Evolutionary conservation across 2,329 filamentous ascomycete species (phyloP), one percentile per base, ranked within the genome.

Genomic region (Tolypocladium amazonense): DNA sequence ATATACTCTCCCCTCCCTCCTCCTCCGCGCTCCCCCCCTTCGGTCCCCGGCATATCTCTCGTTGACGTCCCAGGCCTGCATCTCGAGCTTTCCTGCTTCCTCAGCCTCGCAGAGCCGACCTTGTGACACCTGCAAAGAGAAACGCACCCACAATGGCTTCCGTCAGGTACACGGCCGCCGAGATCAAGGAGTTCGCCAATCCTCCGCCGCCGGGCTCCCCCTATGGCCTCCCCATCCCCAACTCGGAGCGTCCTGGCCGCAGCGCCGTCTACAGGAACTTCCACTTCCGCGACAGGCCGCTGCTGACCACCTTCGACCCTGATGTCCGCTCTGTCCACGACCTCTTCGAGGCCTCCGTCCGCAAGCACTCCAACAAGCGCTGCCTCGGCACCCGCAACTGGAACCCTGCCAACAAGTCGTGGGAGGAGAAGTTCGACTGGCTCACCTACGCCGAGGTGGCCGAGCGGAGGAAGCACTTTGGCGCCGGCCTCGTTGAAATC

Each of bases 361-460:
- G 81, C 65, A 81, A 80, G 68, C 78, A 79, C 59, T 84, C 89
- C 55, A 88, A 85, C 68, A 83, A 82, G 67, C 86, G 80, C 66
- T 96, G 89, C 74, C 79, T 97, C 61, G 94, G 94, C 60, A 84
- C 84, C 72, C 86, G 94, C 64, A 83, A 88, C 5, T 97, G 90
- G 82, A 87, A 96, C 73, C 74, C 88, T 3, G 76, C 75, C 43
- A 90, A 86, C 56, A 88, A 92, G 76, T 81, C 82, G 1, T 96
- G 84, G 75, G 81, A 83, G 63, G 86, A 88, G 61, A 84, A 84
- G 65, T 99, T 89, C 71, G 81, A 87, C 61, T 97, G 92, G 92
- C 76, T 92, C 67, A 89, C 87, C 61, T 97, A 96, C 69, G 81
- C 80, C 67, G 85, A 94, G 62, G 82, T 93, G n/a, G 86, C 88